These are phyloP conservation scores for Metschnikowia santaceciliae DNA, from an alignment of 805 yeast species.

Conservation along the genomic window DNA sequence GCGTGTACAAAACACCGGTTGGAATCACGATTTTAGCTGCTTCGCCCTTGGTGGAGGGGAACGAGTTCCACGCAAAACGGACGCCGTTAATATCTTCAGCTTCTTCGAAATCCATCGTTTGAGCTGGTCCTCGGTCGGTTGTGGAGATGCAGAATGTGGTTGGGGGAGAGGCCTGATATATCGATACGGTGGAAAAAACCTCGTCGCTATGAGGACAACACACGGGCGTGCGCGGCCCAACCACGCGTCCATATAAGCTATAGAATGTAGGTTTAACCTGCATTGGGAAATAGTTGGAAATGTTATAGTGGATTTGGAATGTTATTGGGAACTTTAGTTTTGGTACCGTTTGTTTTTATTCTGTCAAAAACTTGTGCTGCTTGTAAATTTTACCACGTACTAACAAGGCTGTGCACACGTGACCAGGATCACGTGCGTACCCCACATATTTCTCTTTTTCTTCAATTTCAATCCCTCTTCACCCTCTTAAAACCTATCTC, in stretches of 20 bases:
- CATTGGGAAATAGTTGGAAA: no score
- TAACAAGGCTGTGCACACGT: no score
- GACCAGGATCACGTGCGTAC: no score
- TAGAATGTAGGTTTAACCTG: background rate
- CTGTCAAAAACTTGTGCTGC: no score
- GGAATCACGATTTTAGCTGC: conserved; percentile 92
- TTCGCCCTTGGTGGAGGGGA: conserved; percentile 86
- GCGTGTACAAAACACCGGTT: conserved; percentile 92
- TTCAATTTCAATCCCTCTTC: no score
- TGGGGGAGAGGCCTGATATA: background rate
- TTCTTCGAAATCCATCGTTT: conserved; percentile 37
- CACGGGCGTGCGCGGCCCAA: conserved; percentile 18
- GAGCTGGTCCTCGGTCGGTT: background rate
- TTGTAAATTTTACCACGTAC: no score
- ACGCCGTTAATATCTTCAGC: conserved; percentile 45
- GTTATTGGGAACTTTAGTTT: no score
- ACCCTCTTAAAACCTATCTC: no score
- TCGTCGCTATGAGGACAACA: conserved; percentile 20
- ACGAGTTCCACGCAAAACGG: conserved; percentile 55
- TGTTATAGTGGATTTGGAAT: no score
- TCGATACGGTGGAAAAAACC: conserved; percentile 8
- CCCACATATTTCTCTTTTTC: no score
- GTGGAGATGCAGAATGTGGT: background rate
- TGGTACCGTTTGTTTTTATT: no score
- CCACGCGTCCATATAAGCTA: background rate